Conservation (phyloP, 1,139 yeast species). For the Diutina neorugosa region DNA sequence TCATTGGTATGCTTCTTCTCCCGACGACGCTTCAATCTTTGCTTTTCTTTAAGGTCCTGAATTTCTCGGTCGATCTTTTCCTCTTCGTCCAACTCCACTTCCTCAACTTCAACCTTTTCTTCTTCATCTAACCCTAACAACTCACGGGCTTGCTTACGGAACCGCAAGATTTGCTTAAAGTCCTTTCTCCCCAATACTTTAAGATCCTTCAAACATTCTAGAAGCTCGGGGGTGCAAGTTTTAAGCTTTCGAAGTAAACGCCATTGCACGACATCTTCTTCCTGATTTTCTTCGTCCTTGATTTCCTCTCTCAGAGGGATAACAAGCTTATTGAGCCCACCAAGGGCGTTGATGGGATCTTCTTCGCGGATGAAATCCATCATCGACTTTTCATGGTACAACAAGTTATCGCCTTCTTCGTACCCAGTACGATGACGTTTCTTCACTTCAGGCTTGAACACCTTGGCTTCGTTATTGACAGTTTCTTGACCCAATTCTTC, state of each 20-base stretch:
- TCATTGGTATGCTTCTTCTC: constrained; percentile 78
- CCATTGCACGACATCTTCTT: constrained; percentile 44
- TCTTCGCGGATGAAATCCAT: constrained; percentile 72
- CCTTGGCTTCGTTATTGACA: constrained; percentile 80
- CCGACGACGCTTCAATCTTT: constrained; percentile 57
- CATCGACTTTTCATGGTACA: constrained; percentile 62
- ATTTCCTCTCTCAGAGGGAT: constrained; percentile 1
- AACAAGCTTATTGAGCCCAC: constrained; percentile 49
- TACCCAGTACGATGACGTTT: constrained; percentile 92
- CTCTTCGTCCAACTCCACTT: constrained; percentile 72
- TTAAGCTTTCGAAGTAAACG: constrained; percentile 57
- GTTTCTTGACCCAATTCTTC: constrained; percentile 78
- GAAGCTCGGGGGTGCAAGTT: constrained; percentile 63
- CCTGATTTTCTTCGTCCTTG: constrained; percentile 36
- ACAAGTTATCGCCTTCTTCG: constrained; percentile 82
- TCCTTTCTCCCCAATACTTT: constrained; percentile 92
- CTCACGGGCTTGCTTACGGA: constrained; percentile 83
- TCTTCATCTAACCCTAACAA: constrained; percentile 52
- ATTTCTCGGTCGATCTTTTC: constrained; percentile 82
- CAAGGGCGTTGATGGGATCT: constrained; percentile 78
- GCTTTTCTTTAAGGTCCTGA: constrained; percentile 58
- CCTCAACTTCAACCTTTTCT: constrained; percentile 39
- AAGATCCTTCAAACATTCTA: constrained; percentile 79
- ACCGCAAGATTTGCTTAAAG: constrained; percentile 69
- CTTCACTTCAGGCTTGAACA: constrained; percentile 87